Percentiles rank a stretch among this genome's conserved stretches.
phyloP scores from a whole-genome alignment of 108 stramenopile species.

The Chaetoceros muelleri region DNA sequence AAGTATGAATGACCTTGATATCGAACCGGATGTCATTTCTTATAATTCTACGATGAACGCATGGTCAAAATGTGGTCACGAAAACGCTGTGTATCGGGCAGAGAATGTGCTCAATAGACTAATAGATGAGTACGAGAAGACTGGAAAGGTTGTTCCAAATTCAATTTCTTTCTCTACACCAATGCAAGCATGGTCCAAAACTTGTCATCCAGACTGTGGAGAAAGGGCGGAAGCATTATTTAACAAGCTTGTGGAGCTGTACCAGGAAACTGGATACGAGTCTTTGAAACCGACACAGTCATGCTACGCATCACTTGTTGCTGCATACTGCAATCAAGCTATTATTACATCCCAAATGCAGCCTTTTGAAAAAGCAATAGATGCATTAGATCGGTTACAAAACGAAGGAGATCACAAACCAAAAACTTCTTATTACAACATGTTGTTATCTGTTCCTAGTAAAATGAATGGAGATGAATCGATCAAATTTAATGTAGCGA shows the following conservation, averaged over 20 bases:
- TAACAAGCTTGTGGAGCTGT: not conserved
- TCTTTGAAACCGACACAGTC: not conserved
- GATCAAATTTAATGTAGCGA: not conserved
- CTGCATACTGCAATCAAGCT: not conserved
- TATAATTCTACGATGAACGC: conserved; percentile 54
- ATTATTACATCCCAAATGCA: not conserved
- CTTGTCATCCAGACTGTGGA: not conserved
- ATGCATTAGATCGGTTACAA: not conserved
- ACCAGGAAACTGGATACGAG: not conserved
- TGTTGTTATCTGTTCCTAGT: not conserved
- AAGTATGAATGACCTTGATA: conserved; percentile 17
- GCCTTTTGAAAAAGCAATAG: not conserved
- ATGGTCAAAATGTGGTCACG: conserved; percentile 9
- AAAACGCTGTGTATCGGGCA: not conserved
- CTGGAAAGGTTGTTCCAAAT: not conserved
- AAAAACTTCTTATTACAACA: not conserved
- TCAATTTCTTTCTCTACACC: not conserved
- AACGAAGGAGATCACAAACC: not conserved
- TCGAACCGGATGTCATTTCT: conserved; percentile 47
- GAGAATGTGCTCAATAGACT: not conserved
- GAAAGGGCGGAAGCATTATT: not conserved
- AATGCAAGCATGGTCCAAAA: not conserved
- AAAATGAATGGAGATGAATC: not conserved
- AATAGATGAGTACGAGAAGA: not conserved
- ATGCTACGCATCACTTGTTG: not conserved